phyloP scores from a whole-genome alignment of 179 eudicot species.

The Silene noctiflora region DNA sequence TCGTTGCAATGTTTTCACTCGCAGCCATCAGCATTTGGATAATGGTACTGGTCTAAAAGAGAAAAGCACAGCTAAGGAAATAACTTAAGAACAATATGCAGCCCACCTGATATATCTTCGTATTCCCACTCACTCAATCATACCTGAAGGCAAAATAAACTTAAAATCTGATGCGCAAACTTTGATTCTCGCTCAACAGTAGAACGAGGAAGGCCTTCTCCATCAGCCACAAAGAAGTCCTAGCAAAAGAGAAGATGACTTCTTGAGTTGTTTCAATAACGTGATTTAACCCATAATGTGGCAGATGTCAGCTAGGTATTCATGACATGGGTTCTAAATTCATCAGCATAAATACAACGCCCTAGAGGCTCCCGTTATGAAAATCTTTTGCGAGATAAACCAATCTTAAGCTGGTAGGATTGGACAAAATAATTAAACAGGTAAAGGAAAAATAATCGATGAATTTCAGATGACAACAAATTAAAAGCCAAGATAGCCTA shows the following conservation, averaged over 20 bases:
- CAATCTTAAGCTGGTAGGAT: neutral
- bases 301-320: neutral
- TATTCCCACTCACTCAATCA: constrained; percentile 3
- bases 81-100: neutral
- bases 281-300: neutral
- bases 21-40: constrained; percentile 82
- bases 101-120: neutral
- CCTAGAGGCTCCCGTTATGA: neutral
- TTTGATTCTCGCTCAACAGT: constrained; percentile 72
- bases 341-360: neutral
- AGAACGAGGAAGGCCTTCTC: constrained; percentile 97
- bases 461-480: neutral
- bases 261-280: neutral
- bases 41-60: constrained; percentile 60
- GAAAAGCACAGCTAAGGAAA: neutral
- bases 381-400: neutral
- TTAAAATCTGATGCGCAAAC: constrained; percentile 62
- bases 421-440: neutral
- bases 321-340: neutral
- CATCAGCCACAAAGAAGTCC: constrained; percentile 94
- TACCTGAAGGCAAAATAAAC: constrained; percentile 72
- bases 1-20: constrained; percentile 58
- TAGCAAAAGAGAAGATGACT: constrained; percentile 23
- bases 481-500: neutral
- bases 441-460: neutral